A percentile compares a stretch with the other conserved stretches of the same genome.
Evolutionary conservation across 495 filamentous ascomycete species (phyloP).

Genomic region (Trichoderma asperelloides): DNA sequence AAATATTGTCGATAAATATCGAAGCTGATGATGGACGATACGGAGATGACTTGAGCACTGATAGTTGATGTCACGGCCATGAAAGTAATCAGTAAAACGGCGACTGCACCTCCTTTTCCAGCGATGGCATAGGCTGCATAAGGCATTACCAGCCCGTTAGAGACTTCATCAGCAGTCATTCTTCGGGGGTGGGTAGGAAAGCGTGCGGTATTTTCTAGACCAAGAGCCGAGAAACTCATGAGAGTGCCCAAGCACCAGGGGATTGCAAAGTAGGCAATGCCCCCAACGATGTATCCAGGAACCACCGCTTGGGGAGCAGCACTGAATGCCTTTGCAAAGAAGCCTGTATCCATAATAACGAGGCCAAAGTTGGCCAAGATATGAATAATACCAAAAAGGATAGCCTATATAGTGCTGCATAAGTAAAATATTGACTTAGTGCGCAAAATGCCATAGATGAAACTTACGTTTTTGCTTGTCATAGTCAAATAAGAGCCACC

Average conservation of each 20-base stretch:
- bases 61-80: not conserved
- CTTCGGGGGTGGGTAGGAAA: not conserved
- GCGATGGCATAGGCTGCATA: not conserved
- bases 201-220: not conserved
- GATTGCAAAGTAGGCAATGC: constrained; percentile 5
- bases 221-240: not conserved
- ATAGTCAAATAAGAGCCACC: not conserved
- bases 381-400: not conserved
- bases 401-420: not conserved
- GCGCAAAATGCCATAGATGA: not conserved
- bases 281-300: not conserved
- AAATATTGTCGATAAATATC: not conserved
- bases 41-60: not conserved
- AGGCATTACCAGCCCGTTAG: not conserved
- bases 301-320: not conserved
- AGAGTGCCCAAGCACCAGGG: not conserved
- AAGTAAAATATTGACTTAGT: not conserved
- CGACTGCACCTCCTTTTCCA: not conserved
- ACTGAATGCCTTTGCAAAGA: not conserved
- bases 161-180: not conserved
- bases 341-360: not conserved
- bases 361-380: constrained; percentile 2
- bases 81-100: not conserved
- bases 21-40: constrained; percentile 2
- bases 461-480: not conserved